Conservation (phyloP, 768 basidiomycete species). For the Kwoniella heveanensis region DNA sequence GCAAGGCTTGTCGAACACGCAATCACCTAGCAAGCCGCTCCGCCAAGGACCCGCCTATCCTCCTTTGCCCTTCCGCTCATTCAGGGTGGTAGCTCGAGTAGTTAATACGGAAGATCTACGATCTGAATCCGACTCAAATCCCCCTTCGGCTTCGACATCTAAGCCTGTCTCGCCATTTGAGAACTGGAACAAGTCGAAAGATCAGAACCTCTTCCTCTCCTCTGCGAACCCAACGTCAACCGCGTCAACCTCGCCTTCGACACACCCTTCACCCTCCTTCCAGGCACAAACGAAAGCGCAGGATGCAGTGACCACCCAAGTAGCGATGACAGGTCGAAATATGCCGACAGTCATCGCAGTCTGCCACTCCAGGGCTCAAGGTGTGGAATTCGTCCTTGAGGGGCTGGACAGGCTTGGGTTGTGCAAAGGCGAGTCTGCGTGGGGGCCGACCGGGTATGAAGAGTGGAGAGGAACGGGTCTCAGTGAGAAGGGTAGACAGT, state of each 20-base stretch:
- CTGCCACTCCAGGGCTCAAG: slow-evolving; percentile 56
- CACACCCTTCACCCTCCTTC: slow-evolving; percentile 6
- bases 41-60: slow-evolving; percentile 13
- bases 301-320: slow-evolving; percentile 19
- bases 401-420: slow-evolving; percentile 76
- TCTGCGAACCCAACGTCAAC: background rate
- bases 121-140: slow-evolving; percentile 22
- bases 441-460: slow-evolving; percentile 59
- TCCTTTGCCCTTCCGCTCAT: slow-evolving; percentile 61
- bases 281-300: slow-evolving; percentile 1
- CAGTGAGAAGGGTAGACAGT: slow-evolving; percentile 47
- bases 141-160: background rate
- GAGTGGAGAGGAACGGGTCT: slow-evolving; percentile 54
- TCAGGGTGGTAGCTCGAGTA: slow-evolving; percentile 74
- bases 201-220: slow-evolving; percentile 14
- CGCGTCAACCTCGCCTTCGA: slow-evolving; percentile 4
- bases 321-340: slow-evolving; percentile 63
- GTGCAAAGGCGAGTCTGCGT: slow-evolving; percentile 58
- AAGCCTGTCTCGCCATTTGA: slow-evolving; percentile 7
- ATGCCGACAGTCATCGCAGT: slow-evolving; percentile 62
- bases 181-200: slow-evolving; percentile 3
- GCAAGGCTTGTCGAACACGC: background rate
- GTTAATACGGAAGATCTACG: slow-evolving; percentile 72
- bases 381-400: slow-evolving; percentile 75
- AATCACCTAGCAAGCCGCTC: background rate